Percentiles rank a stretch among this genome's conserved stretches.
Evolutionary conservation across 257 asterid species (phyloP).

Genomic region (Nicotiana tomentosiformis): DNA sequence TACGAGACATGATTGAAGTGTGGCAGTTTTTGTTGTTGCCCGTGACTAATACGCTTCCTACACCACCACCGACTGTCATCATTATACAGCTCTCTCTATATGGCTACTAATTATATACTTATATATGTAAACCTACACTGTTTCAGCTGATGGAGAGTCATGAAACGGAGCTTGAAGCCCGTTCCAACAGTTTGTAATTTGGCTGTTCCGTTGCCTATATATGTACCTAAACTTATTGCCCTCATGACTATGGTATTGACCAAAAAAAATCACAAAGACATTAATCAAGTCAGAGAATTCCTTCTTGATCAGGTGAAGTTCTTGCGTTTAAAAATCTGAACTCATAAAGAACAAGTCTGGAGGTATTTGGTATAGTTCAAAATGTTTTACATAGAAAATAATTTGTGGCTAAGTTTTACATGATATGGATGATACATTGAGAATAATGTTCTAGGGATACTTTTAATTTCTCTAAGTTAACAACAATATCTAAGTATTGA

Average conservation of each 20-base stretch:
- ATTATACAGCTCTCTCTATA: conserved; percentile 20
- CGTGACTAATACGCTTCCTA: conserved; percentile 37
- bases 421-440: too few relatives aligned
- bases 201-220: not conserved
- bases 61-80: conserved; percentile 52
- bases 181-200: not conserved
- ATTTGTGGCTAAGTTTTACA: too few relatives aligned
- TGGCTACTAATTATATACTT: not conserved
- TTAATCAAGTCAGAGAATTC: not conserved
- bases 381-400: too few relatives aligned
- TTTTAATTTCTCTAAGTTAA: too few relatives aligned
- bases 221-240: not conserved
- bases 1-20: not conserved
- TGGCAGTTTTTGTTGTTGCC: conserved; percentile 15
- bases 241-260: not conserved
- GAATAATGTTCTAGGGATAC: too few relatives aligned
- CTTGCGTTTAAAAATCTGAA: not conserved
- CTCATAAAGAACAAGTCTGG: too few relatives aligned
- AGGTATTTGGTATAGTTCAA: too few relatives aligned
- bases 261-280: too few relatives aligned
- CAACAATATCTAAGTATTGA: too few relatives aligned
- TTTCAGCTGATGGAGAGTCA: not conserved
- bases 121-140: not conserved
- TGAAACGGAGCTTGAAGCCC: not conserved
- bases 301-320: too few relatives aligned